Evolutionary conservation across 2,329 filamentous ascomycete species (phyloP), one percentile per base, ranked within the genome.

Genomic region (Xylaria multiplex): DNA sequence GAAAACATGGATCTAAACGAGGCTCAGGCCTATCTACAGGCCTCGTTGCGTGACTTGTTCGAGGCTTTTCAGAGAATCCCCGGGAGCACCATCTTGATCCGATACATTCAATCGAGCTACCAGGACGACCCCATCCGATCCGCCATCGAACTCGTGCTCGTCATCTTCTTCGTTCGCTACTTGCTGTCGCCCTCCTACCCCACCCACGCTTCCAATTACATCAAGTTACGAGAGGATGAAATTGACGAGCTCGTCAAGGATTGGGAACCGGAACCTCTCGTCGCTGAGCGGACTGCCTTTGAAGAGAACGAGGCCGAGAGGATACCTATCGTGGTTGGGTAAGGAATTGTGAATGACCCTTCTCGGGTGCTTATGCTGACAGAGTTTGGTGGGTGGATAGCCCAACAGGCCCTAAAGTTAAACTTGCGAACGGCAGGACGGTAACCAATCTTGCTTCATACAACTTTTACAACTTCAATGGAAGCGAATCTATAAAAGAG

Each of bases 391-490:
- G 43, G 65, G 54, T 59, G 43, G 65, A 54, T 75, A 96, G 93
- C 56, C 91, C 95, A 5, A 94, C 93, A 1, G 94, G 93, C 9
- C 94, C 96, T 53, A 97, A 96, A 79, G 90, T 91, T 56, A 97
- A 96, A 79, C 87, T 99, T 62, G 85, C 89, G 54, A 97, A 90
- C 79, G 96, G 96, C 74, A 91, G 93, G 71, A 97, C 92, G 19
- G 96, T 97, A 27, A 93, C 88, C 64, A 99, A 99, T 77, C 90
- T 99, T 70, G 95, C 93, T 43, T 96, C 93, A 1, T 96, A 93
- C 82, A 99, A 99, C 79, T 97, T 96, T 80, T 98, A 97, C 84
- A 98, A 99, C 82, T 93, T 99, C 79, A 93, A 96, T 70, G 88
- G 89, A 59, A 97, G 97, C 77, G 95, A 98, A 68, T 87, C 90